Evolutionary conservation across 2,329 filamentous ascomycete genomes (phyloP).

Genomic region (Verticillium klebahnii): DNA sequence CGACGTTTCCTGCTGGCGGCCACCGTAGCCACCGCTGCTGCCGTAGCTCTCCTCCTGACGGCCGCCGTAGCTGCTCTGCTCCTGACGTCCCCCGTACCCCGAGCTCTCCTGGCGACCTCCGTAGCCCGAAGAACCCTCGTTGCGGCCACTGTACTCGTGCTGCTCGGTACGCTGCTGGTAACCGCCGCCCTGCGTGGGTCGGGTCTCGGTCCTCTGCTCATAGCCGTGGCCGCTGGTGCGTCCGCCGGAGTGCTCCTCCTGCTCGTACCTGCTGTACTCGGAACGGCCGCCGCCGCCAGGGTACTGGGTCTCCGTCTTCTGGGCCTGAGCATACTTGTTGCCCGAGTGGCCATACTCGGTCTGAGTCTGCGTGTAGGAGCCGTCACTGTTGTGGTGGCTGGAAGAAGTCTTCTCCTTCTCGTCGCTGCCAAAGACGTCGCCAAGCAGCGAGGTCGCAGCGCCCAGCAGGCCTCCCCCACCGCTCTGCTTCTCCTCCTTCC

Average conservation of each 20-base stretch:
- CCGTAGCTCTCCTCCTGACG: conserved; percentile 16
- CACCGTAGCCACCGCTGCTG: conserved; percentile 11
- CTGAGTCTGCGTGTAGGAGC: conserved; percentile 56
- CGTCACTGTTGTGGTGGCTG: conserved; percentile 51
- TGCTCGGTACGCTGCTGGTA: conserved; percentile 47
- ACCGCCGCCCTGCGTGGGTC: conserved; percentile 33
- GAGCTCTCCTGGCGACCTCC: conserved; percentile 15
- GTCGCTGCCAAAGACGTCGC: conserved; percentile 51
- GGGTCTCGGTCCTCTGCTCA: conserved; percentile 53
- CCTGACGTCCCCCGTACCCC: conserved; percentile 11
- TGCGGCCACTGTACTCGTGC: conserved; percentile 34
- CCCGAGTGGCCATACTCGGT: conserved; percentile 57
- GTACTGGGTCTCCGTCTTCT: conserved; percentile 55
- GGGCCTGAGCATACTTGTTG: conserved; percentile 55
- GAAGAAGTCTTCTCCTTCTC: conserved; percentile 40
- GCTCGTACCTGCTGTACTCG: conserved; percentile 60
- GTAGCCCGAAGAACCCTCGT: conserved; percentile 19
- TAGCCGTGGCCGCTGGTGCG: conserved; percentile 49
- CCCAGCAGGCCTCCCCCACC: conserved; percentile 68
- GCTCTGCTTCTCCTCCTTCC: conserved; percentile 47
- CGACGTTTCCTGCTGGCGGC: conserved; percentile 12
- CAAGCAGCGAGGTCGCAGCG: conserved; percentile 63
- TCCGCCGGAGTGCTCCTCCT: conserved; percentile 38
- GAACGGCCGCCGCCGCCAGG: conserved; percentile 51
- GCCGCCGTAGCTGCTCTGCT: conserved; percentile 13